Percentiles rank a stretch among this genome's conserved stretches.
Conservation (phyloP, 306 rosid genomes). For the Sphenostylis stenocarpa region DNA sequence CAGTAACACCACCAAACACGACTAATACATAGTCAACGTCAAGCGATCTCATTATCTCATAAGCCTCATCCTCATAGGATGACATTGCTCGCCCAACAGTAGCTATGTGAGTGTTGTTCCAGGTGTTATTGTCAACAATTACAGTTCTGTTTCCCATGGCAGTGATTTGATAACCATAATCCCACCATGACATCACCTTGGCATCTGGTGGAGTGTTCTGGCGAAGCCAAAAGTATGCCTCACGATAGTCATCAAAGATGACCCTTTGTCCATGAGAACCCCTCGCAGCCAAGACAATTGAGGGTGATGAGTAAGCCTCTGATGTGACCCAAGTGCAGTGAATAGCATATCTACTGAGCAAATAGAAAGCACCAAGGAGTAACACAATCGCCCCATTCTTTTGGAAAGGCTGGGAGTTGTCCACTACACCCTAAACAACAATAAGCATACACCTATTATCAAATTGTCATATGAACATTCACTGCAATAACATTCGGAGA, state of each 20-base stretch:
- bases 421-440: conserved; percentile 74
- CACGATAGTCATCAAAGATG: conserved; percentile 97
- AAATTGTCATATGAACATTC: conserved; percentile 25
- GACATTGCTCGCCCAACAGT: conserved; percentile 99
- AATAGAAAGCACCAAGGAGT: conserved; percentile 93
- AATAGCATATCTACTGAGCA: conserved; percentile 86
- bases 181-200: conserved; percentile 99
- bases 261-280: conserved; percentile 97
- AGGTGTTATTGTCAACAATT: conserved; percentile 97
- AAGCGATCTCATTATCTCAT: conserved; percentile 89
- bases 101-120: conserved; percentile 99
- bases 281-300: conserved; percentile 98
- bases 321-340: conserved; percentile 99
- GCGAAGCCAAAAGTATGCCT: conserved; percentile 99
- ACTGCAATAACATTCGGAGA: conserved; percentile 8
- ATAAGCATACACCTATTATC: conserved; percentile 16
- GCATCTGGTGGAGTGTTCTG: conserved; percentile 97
- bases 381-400: conserved; percentile 77
- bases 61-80: conserved; percentile 94
- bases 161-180: conserved; percentile 97
- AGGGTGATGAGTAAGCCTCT: conserved; percentile 99
- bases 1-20: conserved; percentile 98
- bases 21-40: conserved; percentile 96
- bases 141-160: conserved; percentile 99
- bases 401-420: conserved; percentile 96